These are phyloP conservation scores for Sorghum bicolor DNA, from an alignment of 176 grass and related monocot species.

Conservation along the genomic window DNA sequence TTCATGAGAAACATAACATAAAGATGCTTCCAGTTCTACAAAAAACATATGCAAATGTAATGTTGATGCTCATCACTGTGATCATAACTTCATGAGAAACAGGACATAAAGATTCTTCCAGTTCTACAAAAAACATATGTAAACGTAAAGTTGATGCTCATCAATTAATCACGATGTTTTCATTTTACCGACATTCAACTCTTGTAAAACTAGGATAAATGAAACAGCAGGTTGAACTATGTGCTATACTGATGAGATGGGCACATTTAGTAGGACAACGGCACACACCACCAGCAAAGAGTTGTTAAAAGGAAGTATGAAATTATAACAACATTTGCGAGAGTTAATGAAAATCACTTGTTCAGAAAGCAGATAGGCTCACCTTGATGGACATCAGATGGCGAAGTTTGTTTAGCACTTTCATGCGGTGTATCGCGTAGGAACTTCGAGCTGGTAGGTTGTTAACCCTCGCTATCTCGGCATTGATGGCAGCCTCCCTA, in stretches of 20 bases:
- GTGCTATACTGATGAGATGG: not conserved
- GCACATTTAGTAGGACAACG: not conserved
- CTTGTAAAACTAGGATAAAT: not conserved
- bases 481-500: constrained; percentile 47
- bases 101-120: not conserved
- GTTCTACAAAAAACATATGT: not conserved
- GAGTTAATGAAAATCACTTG: not conserved
- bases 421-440: constrained; percentile 75
- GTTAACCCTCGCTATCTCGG: constrained; percentile 55
- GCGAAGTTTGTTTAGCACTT: constrained; percentile 82
- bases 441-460: constrained; percentile 69
- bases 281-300: not conserved
- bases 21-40: not conserved
- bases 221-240: not conserved
- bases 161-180: not conserved
- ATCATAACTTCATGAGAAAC: not conserved
- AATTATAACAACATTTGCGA: not conserved
- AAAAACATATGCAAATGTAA: not conserved
- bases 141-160: not conserved
- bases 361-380: not conserved
- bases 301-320: not conserved
- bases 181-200: not conserved
- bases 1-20: no score
- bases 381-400: constrained; percentile 74
- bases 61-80: not conserved